These are phyloP conservation scores for Haematococcus lacustris DNA, from an alignment of 139 green algal species.

Conservation along the genomic window DNA sequence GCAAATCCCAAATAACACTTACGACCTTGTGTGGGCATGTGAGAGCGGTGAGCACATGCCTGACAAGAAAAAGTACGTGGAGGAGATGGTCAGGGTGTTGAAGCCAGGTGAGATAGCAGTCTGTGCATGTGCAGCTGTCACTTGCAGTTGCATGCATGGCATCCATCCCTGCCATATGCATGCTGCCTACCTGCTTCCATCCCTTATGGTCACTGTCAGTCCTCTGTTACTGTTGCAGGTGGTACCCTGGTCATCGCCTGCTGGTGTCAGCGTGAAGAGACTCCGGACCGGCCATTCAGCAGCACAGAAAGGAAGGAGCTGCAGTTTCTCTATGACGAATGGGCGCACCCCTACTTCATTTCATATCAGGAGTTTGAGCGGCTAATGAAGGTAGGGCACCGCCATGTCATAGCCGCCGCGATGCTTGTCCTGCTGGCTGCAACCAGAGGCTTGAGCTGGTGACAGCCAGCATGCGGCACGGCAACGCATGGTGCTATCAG, in stretches of 20 bases:
- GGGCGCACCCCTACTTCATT: slow-evolving; percentile 94
- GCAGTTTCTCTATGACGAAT: slow-evolving; percentile 91
- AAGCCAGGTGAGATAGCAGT: slow-evolving; percentile 17
- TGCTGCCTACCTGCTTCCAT: no score
- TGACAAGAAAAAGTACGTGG: slow-evolving; percentile 77
- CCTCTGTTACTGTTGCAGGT: slow-evolving; percentile 38
- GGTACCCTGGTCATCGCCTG: slow-evolving; percentile 78
- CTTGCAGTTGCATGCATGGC: no score
- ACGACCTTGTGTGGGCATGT: slow-evolving; percentile 97
- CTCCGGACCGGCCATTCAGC: slow-evolving; percentile 47
- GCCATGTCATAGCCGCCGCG: no score
- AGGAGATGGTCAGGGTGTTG: slow-evolving; percentile 10
- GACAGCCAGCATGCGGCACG: no score
- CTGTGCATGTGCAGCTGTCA: no score
- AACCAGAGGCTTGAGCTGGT: no score
- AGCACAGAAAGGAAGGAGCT: slow-evolving; percentile 66
- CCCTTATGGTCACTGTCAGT: no score
- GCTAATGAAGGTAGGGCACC: slow-evolving; percentile 78
- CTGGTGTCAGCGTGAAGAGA: slow-evolving; percentile 90
- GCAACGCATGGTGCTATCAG: no score
- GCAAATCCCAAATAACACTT: slow-evolving; percentile 77
- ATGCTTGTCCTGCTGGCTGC: no score
- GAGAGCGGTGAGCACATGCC: slow-evolving; percentile 98
- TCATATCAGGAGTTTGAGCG: slow-evolving; percentile 84
- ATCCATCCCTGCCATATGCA: no score